Base-by-base conservation (phyloP, 306 rosid species). In the Vigna angularis region DNA sequence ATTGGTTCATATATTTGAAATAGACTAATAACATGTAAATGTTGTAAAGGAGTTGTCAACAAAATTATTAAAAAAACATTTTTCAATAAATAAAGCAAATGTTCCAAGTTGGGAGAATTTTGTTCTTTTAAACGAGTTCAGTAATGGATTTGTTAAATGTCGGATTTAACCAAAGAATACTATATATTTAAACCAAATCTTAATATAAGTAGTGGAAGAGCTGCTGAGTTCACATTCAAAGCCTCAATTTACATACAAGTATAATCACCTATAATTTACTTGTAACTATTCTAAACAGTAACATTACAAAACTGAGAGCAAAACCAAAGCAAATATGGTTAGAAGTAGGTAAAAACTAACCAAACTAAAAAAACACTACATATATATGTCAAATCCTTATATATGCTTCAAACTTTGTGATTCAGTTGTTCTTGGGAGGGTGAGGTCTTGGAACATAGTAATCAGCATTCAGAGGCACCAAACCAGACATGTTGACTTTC, bases 361-460 rank as follows among this genome's bases (percentile, higher is more conserved):
- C 55, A 73, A 74, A 57, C 32, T n/a, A 65, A 16, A 65, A 34
- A 18, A 1, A 18, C 15, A 57, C 12, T 30, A 64, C 11, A 63
- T 13, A 42, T 9, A 42, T 40, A 22, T 28, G 44, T 47, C 61
- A 82, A 82, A 71, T 77, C 2, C 22, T 0, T 26, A 73, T 45
- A 12, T 24, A 26, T 28, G 66, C 77, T 13, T 12, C 7, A 66
- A 65, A 20, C 67, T 55, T 22, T 13, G 53, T 55, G 3, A 18
- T 17, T 83, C 50, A 86, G 81, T 90, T 90, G 56, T 90, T 88
- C 85, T 83, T 90, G 3, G 96, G 96, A 1, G 96, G 96, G 42
- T 88, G 96, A 74, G 88, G 88, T 69, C 76, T 87, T 16, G 93
- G 91, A 77, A 83, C 88, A 45, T 79, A 81, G 67, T 90, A 90